Evolutionary conservation across 305 asterid genomes (phyloP), one percentile per base, ranked within the genome.

Genomic region (Fraxinus angustifolia): DNA sequence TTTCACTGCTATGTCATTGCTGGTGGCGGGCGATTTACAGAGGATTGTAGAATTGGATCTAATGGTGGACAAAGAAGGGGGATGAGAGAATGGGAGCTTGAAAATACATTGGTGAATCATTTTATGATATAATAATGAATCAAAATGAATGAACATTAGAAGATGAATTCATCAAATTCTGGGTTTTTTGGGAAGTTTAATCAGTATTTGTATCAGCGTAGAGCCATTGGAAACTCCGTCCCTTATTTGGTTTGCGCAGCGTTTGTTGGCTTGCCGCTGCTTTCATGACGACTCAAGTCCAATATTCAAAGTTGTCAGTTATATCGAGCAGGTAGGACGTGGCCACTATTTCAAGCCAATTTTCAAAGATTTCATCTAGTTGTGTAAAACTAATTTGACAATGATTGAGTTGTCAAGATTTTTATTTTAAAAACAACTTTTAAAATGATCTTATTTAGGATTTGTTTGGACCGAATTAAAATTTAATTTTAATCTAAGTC

Each of bases 101-200:
- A 85, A 73, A 68, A 86, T 82, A 70, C 89, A 87, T 23, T 78
- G 89, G 83, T 89, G 92, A 76, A 87, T 89, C 92, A 89, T 89
- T 70, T 75, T 62, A 11, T 4, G 8, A 50, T 68, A 38, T 8
- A 68, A 42, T 50, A 68, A 38, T 60, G 26, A 70, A 82, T 62
- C 53, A 53, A 26, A 11, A 36, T 53, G 70, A 68, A 12, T 28
- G 74, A 38, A 68, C n/a, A 50, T 0, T 74, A 38, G 77, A 2
- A 14, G 23, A 3, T 81, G 21, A 17, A 68, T 68, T 68, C 42
- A 68, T 31, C 38, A 67, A 12, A 28, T 67, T 67, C 36, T 4
- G 38, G n/a, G 73, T 11, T 26, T 4, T 16, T 67, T 67, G 33
- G 73, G 38, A 67, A 7, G 83, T 78, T 74, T 81, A 38, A 71